These are phyloP conservation scores for Acacia melanoxylon DNA, from an alignment of 306 rosid species.

Conservation along the genomic window DNA sequence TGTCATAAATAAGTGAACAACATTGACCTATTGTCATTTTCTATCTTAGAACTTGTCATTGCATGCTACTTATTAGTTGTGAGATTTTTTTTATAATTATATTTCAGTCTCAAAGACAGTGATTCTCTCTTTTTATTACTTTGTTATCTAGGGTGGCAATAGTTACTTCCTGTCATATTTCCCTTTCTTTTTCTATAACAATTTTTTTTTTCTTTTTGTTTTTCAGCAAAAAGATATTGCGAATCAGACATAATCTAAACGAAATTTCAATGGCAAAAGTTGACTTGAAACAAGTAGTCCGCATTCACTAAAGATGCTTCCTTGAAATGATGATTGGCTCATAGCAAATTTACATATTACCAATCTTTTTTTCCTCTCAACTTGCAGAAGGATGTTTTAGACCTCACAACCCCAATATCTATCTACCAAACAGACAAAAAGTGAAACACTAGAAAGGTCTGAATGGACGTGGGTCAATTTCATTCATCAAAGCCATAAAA, in stretches of 20 bases:
- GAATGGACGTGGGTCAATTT: background rate
- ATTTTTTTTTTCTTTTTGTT: background rate
- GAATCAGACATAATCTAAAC: background rate
- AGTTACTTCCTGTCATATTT: background rate
- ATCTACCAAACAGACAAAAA: slow-evolving; percentile 28
- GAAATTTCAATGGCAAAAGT: background rate
- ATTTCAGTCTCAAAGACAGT: no score
- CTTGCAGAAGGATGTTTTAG: background rate
- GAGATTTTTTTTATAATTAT: no score
- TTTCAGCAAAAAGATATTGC: background rate
- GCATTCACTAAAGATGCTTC: background rate
- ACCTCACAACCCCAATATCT: slow-evolving; percentile 9
- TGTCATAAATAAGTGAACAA: no score
- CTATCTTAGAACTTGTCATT: no score
- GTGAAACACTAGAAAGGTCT: slow-evolving; percentile 16
- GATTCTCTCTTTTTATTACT: background rate
- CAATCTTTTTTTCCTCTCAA: background rate
- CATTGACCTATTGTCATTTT: no score
- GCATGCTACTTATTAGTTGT: no score
- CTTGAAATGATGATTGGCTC: background rate
- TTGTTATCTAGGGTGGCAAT: background rate
- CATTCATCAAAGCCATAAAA: slow-evolving; percentile 7
- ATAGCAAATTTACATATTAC: background rate
- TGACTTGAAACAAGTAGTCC: slow-evolving; percentile 4
- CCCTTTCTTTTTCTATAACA: background rate